phyloP scores from a whole-genome alignment of 768 basidiomycete species.

The Crucibulum laeve region DNA sequence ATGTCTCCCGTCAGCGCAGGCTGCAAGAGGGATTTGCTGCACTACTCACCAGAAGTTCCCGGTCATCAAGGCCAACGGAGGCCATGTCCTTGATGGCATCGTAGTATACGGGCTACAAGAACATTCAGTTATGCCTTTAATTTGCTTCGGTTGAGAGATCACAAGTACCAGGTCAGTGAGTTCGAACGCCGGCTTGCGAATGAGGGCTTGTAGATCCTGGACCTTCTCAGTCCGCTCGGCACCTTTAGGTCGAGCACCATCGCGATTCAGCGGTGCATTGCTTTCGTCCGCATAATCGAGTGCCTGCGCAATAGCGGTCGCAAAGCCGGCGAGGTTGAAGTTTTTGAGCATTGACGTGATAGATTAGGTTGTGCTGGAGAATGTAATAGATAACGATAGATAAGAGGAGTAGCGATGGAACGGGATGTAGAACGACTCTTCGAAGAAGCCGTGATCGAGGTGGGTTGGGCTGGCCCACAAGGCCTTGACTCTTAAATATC shows the following conservation, averaged over 20 bases:
- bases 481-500: background rate
- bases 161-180: conserved; percentile 23
- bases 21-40: background rate
- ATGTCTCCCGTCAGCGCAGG: conserved; percentile 2
- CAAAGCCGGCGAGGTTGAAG: background rate
- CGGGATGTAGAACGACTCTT: too few relatives aligned
- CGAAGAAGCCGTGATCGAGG: too few relatives aligned
- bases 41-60: conserved; percentile 49
- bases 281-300: background rate
- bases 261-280: conserved; percentile 22
- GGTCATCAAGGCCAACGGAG: conserved; percentile 48
- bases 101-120: conserved; percentile 38
- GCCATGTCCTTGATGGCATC: conserved; percentile 42
- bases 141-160: background rate
- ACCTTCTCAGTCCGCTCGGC: conserved; percentile 19
- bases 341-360: background rate
- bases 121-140: background rate
- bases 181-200: conserved; percentile 20
- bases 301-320: background rate
- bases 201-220: conserved; percentile 21
- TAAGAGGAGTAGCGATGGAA: too few relatives aligned
- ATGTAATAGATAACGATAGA: too few relatives aligned
- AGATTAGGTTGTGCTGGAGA: too few relatives aligned
- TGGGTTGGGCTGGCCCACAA: too few relatives aligned
- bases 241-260: conserved; percentile 24